Evolutionary conservation across 2,329 filamentous ascomycete genomes (phyloP).

Genomic region (Nigrograna mackinnonii): DNA sequence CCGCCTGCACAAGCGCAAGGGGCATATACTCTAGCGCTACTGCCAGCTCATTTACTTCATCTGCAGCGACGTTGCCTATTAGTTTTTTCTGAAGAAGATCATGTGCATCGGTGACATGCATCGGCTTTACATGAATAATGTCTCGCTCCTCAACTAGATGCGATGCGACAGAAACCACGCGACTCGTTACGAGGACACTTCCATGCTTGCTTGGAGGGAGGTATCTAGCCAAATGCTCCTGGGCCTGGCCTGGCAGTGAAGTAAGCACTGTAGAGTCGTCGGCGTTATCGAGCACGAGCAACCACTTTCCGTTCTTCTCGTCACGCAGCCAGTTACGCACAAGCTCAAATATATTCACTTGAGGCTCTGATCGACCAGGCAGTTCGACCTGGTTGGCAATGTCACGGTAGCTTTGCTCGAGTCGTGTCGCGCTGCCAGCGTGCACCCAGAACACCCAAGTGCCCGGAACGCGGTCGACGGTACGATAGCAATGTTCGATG

Average conservation of each 20-base stretch:
- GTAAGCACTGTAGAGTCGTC: slow-evolving; percentile 7
- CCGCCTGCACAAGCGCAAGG: slow-evolving; percentile 36
- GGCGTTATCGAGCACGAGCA: slow-evolving; percentile 17
- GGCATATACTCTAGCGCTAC: slow-evolving; percentile 20
- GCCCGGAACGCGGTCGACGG: not conserved
- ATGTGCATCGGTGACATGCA: not conserved
- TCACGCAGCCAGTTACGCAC: slow-evolving; percentile 15
- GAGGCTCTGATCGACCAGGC: slow-evolving; percentile 5
- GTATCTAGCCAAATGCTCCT: not conserved
- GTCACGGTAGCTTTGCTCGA: slow-evolving; percentile 13
- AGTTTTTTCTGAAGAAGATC: not conserved
- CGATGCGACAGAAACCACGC: slow-evolving; percentile 6
- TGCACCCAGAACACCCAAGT: slow-evolving; percentile 17
- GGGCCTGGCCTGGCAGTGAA: not conserved
- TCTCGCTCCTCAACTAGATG: slow-evolving; percentile 6
- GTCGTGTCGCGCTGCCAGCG: slow-evolving; percentile 13
- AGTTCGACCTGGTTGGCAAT: slow-evolving; percentile 15
- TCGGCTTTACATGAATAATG: not conserved
- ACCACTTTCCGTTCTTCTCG: slow-evolving; percentile 13
- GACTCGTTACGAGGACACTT: slow-evolving; percentile 10
- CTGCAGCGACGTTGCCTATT: not conserved
- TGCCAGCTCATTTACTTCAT: not conserved
- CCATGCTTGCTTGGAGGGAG: slow-evolving; percentile 7
- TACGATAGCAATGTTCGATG: slow-evolving; percentile 12
- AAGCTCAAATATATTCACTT: slow-evolving; percentile 9